Percentiles rank a stretch among this genome's conserved stretches.
phyloP scores from a whole-genome alignment of 2,329 filamentous ascomycete genomes.

The Lomentospora prolificans region DNA sequence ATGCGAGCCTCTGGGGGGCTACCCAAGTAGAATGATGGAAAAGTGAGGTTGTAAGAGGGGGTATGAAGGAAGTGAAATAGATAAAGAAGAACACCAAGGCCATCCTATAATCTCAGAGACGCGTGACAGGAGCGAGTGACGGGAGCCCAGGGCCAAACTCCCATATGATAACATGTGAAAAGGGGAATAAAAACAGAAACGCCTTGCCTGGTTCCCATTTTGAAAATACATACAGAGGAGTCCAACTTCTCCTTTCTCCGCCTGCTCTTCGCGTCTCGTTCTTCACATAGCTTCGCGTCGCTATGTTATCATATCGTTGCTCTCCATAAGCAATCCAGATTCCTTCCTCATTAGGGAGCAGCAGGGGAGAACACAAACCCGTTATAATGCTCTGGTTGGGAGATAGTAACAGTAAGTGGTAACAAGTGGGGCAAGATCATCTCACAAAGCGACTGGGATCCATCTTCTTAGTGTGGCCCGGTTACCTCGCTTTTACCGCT shows the following conservation, averaged over 20 bases:
- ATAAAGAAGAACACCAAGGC: neutral
- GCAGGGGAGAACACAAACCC: slow-evolving; percentile 15
- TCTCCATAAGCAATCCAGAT: slow-evolving; percentile 10
- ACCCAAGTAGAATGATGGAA: too few species aligned
- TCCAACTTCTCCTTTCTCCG: slow-evolving; percentile 9
- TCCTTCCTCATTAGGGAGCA: slow-evolving; percentile 2
- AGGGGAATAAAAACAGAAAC: slow-evolving; percentile 3
- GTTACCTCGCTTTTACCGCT: neutral
- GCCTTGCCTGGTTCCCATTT: neutral
- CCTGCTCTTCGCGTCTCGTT: slow-evolving; percentile 1
- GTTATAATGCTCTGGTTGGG: slow-evolving; percentile 11
- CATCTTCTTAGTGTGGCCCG: neutral
- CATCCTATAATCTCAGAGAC: neutral
- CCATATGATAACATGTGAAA: neutral
- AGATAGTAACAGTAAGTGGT: neutral
- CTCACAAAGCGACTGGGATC: too few species aligned
- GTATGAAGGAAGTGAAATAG: neutral
- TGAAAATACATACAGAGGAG: neutral
- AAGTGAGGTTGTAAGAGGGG: neutral
- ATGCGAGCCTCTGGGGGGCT: too few species aligned
- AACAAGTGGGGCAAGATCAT: neutral
- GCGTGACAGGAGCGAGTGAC: neutral
- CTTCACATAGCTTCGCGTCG: neutral
- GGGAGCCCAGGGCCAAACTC: neutral
- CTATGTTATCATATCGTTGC: neutral